Base-by-base conservation (phyloP, 495 filamentous ascomycete species). In the Aspergillus homomorphus region DNA sequence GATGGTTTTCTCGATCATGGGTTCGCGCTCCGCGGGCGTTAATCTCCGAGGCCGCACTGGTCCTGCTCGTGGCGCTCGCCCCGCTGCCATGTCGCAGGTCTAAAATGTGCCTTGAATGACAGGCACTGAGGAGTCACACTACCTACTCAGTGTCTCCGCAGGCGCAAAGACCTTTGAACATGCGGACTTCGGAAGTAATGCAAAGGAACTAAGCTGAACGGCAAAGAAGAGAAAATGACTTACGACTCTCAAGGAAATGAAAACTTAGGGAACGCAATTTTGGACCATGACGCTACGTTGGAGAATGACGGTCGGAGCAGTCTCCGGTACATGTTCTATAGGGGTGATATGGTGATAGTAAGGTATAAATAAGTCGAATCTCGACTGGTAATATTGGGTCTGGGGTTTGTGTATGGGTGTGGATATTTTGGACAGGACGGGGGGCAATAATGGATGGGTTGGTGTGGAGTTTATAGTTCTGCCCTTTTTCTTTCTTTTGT, bases 31-130 rank as follows among this genome's bases (percentile, higher is more conserved):
- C 1, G 60, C 72, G 6, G 72, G 65, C 43, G 67, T 67, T 21
- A 79, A 76, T 64, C 62, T 80, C 57, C 74, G 77, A 38, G 68
- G 73, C 54, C 67, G 71, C 44, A 58, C 66, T 24, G 70, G 70
- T 54, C 77, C 80, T 56, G 75, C 75, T 57, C 62, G 65, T 44
- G 75, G 72, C 30, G 68, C 73, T 66, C 73, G 78, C 60, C 79
- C 78, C 49, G 83, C 80, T 30, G 67, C 73, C 64, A 89, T 89
- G 85, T 77, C 81, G 54, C 84, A 88, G 73, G 84, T 88, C 49
- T 89, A 85, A 80, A 42, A 33, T 2, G 19, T 18, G 2, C 38
- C 18, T 9, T 12, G 33, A 38, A 12, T 38, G 10, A 2, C 4
- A 6, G 4, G 2, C 7, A 6, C 33, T 2, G 10, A 5, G 33